Evolutionary conservation across 495 filamentous ascomycete genomes (phyloP).

Genomic region (Glarea lozoyensis): DNA sequence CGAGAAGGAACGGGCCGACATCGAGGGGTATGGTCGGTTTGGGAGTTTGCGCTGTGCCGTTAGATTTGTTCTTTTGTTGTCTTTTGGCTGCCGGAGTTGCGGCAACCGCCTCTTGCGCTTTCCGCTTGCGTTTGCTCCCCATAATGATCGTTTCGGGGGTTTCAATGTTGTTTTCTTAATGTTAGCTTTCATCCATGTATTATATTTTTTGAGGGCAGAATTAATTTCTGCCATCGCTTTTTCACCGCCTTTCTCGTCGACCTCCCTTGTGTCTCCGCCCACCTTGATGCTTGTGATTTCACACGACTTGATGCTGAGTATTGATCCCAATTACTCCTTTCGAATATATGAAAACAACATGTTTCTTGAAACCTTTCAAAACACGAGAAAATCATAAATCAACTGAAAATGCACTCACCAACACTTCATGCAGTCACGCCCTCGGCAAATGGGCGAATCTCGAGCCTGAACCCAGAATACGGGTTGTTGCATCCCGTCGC

Average conservation of each 20-base stretch:
- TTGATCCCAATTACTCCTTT: too few species aligned
- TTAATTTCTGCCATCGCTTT: background rate
- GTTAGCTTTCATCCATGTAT: background rate
- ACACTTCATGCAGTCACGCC: too few species aligned
- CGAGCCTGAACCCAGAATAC: too few species aligned
- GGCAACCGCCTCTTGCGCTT: slow-evolving; percentile 5
- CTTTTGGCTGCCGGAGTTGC: slow-evolving; percentile 11
- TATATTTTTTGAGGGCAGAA: background rate
- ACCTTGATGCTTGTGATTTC: too few species aligned
- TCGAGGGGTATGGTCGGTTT: slow-evolving; percentile 9
- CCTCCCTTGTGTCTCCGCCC: too few species aligned
- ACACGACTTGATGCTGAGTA: too few species aligned
- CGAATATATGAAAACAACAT: too few species aligned
- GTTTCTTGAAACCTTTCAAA: too few species aligned
- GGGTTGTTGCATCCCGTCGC: too few species aligned
- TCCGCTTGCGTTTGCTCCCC: slow-evolving; percentile 19
- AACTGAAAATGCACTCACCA: too few species aligned
- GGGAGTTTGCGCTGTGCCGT: slow-evolving; percentile 1
- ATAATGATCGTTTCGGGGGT: slow-evolving; percentile 5
- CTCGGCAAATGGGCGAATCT: too few species aligned
- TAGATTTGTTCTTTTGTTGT: slow-evolving; percentile 8
- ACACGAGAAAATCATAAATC: too few species aligned
- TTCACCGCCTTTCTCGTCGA: background rate
- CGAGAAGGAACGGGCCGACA: slow-evolving; percentile 28
- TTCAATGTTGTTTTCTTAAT: background rate